These are phyloP conservation scores for Lipomyces kockii DNA, from an alignment of 805 yeast species.

Conservation along the genomic window DNA sequence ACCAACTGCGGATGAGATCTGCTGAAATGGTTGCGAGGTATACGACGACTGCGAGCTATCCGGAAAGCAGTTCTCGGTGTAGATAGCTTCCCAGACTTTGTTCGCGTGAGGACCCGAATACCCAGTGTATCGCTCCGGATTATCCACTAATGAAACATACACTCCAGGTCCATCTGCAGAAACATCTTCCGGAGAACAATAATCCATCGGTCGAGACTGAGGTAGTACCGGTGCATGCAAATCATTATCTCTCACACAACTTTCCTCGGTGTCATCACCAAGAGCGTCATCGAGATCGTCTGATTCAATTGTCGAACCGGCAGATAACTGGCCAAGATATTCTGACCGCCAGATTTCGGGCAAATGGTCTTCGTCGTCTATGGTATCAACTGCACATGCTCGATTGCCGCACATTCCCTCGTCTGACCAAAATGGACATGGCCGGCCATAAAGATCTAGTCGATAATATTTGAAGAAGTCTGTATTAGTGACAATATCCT, in stretches of 20 bases:
- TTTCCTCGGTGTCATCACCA: constrained; percentile 43
- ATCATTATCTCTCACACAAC: constrained; percentile 42
- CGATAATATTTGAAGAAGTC: constrained; percentile 89
- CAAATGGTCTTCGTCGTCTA: constrained; percentile 71
- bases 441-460: constrained; percentile 66
- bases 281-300: constrained; percentile 47
- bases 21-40: neutral
- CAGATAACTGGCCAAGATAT: constrained; percentile 58
- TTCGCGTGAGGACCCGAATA: constrained; percentile 91
- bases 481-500: constrained; percentile 59
- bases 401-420: constrained; percentile 81
- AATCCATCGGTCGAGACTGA: constrained; percentile 62
- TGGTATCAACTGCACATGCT: constrained; percentile 86
- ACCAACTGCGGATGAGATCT: constrained; percentile 6
- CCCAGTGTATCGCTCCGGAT: constrained; percentile 96
- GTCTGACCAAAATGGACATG: constrained; percentile 88
- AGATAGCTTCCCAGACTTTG: constrained; percentile 91
- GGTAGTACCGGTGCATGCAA: constrained; percentile 61
- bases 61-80: constrained; percentile 87
- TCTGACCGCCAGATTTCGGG: constrained; percentile 78
- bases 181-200: constrained; percentile 51
- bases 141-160: constrained; percentile 80
- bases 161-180: constrained; percentile 53
- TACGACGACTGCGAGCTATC: constrained; percentile 6
- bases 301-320: constrained; percentile 42